phyloP scores from a whole-genome alignment of 371 early-diverging fungal species.

The Mortierella sp. region DNA sequence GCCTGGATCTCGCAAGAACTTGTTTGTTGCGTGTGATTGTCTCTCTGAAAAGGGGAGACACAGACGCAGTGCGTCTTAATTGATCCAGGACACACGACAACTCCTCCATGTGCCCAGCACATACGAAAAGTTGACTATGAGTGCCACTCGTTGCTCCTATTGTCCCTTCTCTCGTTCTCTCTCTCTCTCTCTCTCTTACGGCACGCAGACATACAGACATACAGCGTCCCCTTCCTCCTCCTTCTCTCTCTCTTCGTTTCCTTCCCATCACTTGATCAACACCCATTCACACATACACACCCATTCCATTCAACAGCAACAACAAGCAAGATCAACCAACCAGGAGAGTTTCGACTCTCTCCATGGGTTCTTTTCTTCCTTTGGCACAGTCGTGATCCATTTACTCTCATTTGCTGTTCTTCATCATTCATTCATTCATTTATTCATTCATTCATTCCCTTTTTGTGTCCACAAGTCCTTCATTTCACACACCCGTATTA shows the following conservation, averaged over 20 bases:
- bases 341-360: not conserved
- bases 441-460: too few species aligned
- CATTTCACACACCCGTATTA: not conserved
- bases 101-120: not conserved
- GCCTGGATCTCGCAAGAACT: conserved; percentile 10
- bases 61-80: not conserved
- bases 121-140: too few species aligned
- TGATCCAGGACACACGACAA: not conserved
- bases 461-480: too few species aligned
- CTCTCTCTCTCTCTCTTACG: not conserved
- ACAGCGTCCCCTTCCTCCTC: not conserved
- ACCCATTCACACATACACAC: not conserved
- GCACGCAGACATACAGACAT: not conserved
- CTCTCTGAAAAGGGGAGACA: conserved; percentile 11
- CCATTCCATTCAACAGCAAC: not conserved
- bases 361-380: not conserved
- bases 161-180: too few species aligned
- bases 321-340: too few species aligned
- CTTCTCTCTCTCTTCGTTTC: not conserved
- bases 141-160: too few species aligned
- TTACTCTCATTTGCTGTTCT: too few species aligned
- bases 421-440: too few species aligned
- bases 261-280: not conserved
- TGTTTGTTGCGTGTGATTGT: conserved; percentile 34
- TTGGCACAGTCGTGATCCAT: too few species aligned